Evolutionary conservation across 164 flowering plant species (phyloP), one percentile per base, ranked within the genome.

Genomic region (Piper betle): DNA sequence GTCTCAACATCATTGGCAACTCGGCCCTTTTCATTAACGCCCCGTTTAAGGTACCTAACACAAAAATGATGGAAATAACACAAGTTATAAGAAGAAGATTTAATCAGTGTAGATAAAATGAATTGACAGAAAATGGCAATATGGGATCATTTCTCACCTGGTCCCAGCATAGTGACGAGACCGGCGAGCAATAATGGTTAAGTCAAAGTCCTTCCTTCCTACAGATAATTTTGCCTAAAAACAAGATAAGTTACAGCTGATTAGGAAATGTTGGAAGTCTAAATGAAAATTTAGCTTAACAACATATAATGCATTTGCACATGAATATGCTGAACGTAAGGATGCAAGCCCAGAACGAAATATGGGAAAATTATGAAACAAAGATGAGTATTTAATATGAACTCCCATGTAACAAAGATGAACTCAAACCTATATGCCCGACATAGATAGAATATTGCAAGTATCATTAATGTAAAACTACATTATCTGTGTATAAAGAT

Each of bases 1-100:
- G 96, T 91, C 79, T 94, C 99, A 57, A 94, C 99, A 78, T 91
- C 99, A 78, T 94, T 94, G 46, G 99, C 97, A 13, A 87, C 99
- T 68, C 90, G 82, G 5, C 99, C 99, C 72, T 81, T 84, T 65
- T 87, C 88, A 69, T 94, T 91, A 18, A 94, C 91, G 61, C 99
- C 99, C n/a, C 99, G 84, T 68, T 87, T 94, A 62, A 88, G 64
- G 68, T 87, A 94, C 77, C 99, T 94, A 63, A 50, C 42, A 55
- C 57, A 20, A 6, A 55, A 64, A 57, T 13, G 4, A 38, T 4
- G 37, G 11, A 16, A 54, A 48, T 46, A 62, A 13, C 52, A 55
- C 41, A 41, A 60, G 37, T 17, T 55, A 46, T 37, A 19, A 59
- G 50, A 67, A 61, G 52, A 37, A 41, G 18, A 9, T 58, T 33